Evolutionary conservation across 2,329 filamentous ascomycete species (phyloP).

Genomic region (Alternaria conjuncta): DNA sequence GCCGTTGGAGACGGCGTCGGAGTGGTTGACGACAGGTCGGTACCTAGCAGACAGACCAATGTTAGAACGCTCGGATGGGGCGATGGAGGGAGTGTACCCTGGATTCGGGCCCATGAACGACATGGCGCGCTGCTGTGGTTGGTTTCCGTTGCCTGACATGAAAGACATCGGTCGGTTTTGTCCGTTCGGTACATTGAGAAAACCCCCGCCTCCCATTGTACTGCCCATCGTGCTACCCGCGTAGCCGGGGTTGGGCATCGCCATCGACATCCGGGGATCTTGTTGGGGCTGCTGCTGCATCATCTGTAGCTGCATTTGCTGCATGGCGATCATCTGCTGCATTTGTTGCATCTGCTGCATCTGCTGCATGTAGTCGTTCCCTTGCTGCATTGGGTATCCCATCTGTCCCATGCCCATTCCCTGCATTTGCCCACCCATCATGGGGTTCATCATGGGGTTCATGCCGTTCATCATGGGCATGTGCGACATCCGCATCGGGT

Average conservation of each 20-base stretch:
- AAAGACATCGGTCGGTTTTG: slow-evolving; percentile 59
- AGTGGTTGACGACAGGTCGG: slow-evolving; percentile 73
- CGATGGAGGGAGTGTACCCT: slow-evolving; percentile 87
- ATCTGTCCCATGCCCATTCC: slow-evolving; percentile 42
- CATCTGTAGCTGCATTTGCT: slow-evolving; percentile 68
- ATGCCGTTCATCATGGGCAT: slow-evolving; percentile 34
- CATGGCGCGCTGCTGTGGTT: slow-evolving; percentile 49
- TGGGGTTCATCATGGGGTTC: slow-evolving; percentile 31
- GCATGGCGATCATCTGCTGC: slow-evolving; percentile 45
- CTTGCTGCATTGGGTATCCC: slow-evolving; percentile 73
- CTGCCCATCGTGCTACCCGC: slow-evolving; percentile 29
- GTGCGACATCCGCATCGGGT: slow-evolving; percentile 34
- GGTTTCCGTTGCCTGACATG: slow-evolving; percentile 51
- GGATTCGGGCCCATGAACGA: slow-evolving; percentile 35
- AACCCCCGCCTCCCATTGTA: slow-evolving; percentile 32
- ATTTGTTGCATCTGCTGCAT: slow-evolving; percentile 90
- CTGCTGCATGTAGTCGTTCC: slow-evolving; percentile 78
- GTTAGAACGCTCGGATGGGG: slow-evolving; percentile 94
- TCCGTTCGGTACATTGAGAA: slow-evolving; percentile 37
- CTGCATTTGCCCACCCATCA: slow-evolving; percentile 36
- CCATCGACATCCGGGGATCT: slow-evolving; percentile 34
- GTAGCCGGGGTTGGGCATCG: slow-evolving; percentile 26
- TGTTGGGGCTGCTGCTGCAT: slow-evolving; percentile 44
- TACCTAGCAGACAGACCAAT: slow-evolving; percentile 89
- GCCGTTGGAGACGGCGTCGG: slow-evolving; percentile 37